phyloP scores from a whole-genome alignment of 1,139 yeast species.

The Sugiyamaella sp. region DNA sequence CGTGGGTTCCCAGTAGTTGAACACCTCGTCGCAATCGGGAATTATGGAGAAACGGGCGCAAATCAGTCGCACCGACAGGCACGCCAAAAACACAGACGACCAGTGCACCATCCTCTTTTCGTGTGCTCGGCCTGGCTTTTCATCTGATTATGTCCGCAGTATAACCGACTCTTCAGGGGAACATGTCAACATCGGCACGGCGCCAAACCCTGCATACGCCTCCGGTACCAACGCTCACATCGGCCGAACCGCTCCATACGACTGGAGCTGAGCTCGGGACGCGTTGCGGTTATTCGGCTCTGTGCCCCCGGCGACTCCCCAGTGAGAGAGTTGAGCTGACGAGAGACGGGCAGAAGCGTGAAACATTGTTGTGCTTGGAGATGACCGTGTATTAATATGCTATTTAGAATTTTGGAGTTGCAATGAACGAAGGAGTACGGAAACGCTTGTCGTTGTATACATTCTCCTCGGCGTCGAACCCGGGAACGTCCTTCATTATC shows the following conservation, averaged over 20 bases:
- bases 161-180: conserved; percentile 12
- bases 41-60: conserved; percentile 64
- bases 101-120: not conserved
- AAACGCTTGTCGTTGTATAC: conserved; percentile 52
- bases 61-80: conserved; percentile 47
- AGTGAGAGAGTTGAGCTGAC: too few relatives aligned
- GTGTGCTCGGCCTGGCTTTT: not conserved
- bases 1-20: conserved; percentile 90
- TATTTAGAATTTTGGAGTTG: conserved; percentile 37
- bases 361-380: not conserved
- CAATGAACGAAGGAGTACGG: conserved; percentile 41
- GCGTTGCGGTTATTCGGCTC: too few relatives aligned
- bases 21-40: conserved; percentile 85
- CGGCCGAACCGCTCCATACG: not conserved
- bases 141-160: not conserved
- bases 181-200: not conserved
- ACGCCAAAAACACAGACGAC: conserved; percentile 22
- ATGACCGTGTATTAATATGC: not conserved
- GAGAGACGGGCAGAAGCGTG: not conserved
- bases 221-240: not conserved
- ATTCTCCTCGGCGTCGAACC: conserved; percentile 56
- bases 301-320: too few relatives aligned
- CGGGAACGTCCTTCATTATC: conserved; percentile 60
- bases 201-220: conserved; percentile 5
- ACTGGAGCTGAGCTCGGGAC: too few relatives aligned